Conservation (phyloP, 1,139 yeast genomes). For the Protomyces lactucae-debilis region DNA sequence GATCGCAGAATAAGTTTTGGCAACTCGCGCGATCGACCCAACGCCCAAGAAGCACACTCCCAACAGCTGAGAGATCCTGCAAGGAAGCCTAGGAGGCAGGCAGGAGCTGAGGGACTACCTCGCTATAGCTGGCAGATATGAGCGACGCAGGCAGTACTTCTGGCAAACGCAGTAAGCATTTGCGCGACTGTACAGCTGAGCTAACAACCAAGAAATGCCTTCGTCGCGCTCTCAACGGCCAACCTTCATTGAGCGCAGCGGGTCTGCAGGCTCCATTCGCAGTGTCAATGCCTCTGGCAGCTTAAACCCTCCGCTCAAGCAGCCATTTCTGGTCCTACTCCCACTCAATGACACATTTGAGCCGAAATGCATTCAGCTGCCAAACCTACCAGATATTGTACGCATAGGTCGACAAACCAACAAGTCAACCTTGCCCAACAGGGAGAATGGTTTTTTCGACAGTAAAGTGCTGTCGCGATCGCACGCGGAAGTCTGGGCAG, state of each 20-base stretch:
- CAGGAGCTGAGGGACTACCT: no score
- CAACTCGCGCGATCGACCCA: neutral
- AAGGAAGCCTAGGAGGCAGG: neutral
- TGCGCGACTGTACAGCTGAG: neutral
- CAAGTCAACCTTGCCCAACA: conserved; percentile 64
- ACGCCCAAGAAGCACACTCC: neutral
- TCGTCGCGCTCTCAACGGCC: neutral
- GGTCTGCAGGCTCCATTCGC: neutral
- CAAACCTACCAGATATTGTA: conserved; percentile 74
- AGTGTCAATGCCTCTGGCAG: neutral
- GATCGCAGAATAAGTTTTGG: no score
- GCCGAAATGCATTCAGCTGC: conserved; percentile 71
- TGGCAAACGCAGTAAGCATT: neutral
- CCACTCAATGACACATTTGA: conserved; percentile 81
- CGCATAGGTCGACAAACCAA: conserved; percentile 85
- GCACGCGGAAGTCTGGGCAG: conserved; percentile 86
- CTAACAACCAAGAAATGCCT: neutral
- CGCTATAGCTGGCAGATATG: neutral
- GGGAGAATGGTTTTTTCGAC: conserved; percentile 88
- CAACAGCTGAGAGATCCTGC: conserved; percentile 1
- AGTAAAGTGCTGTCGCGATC: conserved; percentile 87
- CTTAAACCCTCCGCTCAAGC: neutral
- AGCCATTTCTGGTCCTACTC: conserved; percentile 16
- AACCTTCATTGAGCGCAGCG: neutral
- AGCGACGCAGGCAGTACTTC: neutral